A percentile compares a stretch with the other conserved stretches of the same genome.
Evolutionary conservation across 2,329 filamentous ascomycete species (phyloP).

Genomic region (Claviceps paspali): DNA sequence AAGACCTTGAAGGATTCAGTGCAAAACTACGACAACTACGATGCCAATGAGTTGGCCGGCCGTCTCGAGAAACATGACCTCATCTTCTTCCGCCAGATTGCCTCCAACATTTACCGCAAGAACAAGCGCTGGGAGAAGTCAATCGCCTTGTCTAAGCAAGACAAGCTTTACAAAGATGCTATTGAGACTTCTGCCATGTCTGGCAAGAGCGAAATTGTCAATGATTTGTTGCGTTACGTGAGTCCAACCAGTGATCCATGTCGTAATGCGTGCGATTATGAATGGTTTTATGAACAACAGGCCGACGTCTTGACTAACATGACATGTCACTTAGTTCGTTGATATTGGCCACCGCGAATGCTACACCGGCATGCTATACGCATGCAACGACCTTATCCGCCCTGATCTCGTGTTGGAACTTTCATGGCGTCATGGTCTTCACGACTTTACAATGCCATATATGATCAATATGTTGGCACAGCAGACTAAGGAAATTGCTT

Average conservation of each 20-base stretch:
- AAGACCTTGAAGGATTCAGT: slow-evolving; percentile 96
- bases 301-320: slow-evolving; percentile 6
- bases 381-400: slow-evolving; percentile 93
- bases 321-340: slow-evolving; percentile 55
- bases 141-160: slow-evolving; percentile 92
- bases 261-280: not conserved
- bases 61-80: slow-evolving; percentile 94
- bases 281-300: not conserved
- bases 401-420: slow-evolving; percentile 88
- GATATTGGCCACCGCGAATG: slow-evolving; percentile 98
- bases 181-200: slow-evolving; percentile 96
- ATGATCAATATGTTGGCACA: slow-evolving; percentile 97
- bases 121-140: slow-evolving; percentile 99
- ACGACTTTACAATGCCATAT: slow-evolving; percentile 98
- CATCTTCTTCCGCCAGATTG: slow-evolving; percentile 98
- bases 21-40: slow-evolving; percentile 98
- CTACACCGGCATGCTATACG: slow-evolving; percentile 99
- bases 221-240: slow-evolving; percentile 92
- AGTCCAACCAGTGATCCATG: slow-evolving; percentile 29
- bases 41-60: slow-evolving; percentile 79
- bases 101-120: slow-evolving; percentile 96
- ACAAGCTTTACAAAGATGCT: slow-evolving; percentile 98
- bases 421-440: slow-evolving; percentile 88
- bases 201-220: slow-evolving; percentile 77
- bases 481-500: slow-evolving; percentile 72